A percentile compares a stretch with the other conserved stretches of the same genome.
Evolutionary conservation across 176 grass and related monocot species (phyloP).

Genomic region (Carex kokanica): DNA sequence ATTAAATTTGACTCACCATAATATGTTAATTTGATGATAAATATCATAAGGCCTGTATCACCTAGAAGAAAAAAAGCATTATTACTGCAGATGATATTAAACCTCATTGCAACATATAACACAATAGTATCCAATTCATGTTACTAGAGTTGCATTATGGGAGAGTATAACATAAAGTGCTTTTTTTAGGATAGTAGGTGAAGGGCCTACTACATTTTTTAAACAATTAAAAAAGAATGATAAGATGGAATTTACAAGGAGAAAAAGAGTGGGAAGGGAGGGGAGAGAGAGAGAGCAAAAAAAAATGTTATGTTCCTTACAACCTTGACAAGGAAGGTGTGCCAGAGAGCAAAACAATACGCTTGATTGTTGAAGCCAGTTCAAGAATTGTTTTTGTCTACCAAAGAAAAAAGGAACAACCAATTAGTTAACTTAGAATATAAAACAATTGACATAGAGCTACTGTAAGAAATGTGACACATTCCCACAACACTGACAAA

Average conservation of each 20-base stretch:
- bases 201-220: background rate
- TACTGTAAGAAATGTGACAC: background rate
- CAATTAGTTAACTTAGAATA: background rate
- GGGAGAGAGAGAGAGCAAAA: background rate
- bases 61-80: constrained; percentile 58
- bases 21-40: constrained; percentile 96
- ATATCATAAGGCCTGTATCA: constrained; percentile 96
- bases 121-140: background rate
- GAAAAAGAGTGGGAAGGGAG: background rate
- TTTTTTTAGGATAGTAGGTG: background rate
- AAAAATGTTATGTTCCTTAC: constrained; percentile 31
- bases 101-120: background rate
- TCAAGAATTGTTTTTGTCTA: constrained; percentile 78
- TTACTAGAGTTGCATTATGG: background rate
- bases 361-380: constrained; percentile 49
- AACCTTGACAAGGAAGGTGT: constrained; percentile 98
- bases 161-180: background rate
- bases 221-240: background rate
- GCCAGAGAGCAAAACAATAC: constrained; percentile 80
- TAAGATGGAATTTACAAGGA: background rate
- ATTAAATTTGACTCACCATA: constrained; percentile 66
- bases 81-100: constrained; percentile 8
- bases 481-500: background rate
- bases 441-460: background rate
- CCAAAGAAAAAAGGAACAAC: constrained; percentile 1